Base-by-base conservation (phyloP, 257 asterid genomes). In the Echites panduratus region DNA sequence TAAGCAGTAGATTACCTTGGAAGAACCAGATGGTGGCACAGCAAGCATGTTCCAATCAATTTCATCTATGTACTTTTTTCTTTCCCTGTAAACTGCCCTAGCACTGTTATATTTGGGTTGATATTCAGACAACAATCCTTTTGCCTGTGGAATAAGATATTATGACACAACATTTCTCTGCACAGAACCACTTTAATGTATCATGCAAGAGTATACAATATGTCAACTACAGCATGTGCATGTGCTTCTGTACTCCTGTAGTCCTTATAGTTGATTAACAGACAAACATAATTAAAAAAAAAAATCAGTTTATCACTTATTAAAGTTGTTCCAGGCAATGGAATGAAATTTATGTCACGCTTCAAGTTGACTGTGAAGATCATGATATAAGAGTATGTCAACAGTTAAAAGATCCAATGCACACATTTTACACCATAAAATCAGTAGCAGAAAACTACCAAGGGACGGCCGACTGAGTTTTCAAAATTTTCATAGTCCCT, bases 31-130 rank as follows among this genome's bases (percentile, higher is more conserved):
- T 66, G 99, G 92, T 29, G 99, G 99, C 72, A 90, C 84, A 66
- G 98, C 99, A 74, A 95, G 93, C 96, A 90, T 90, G 81, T 92
- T 95, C 99, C 98, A 92, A 78, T 95, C 98, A 79, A 95, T 92
- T 80, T 92, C 98, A 84, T 92, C 98, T 19, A 87, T 66, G 74
- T 85, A 95, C 83, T 95, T 95, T 79, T 95, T 95, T 72, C 89
- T 88, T 88, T 95, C 99, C 83, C 96, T 81, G 82, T 92, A 91
- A 75, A 95, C 99, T 83, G 99, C 99, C 84, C 93, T 88, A 22
- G 99, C 98, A 77, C 99, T 95, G 81, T 90, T 95, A 79, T 85
- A 92, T 81, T 92, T 92, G 54, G 97, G 97, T 83, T 95, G 98
- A 80, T 88, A 95, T 74, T 95, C 99, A 70, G 96, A 89, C 78